Percentiles rank a stretch among this genome's conserved stretches.
phyloP scores from a whole-genome alignment of 768 basidiomycete species.

The Naganishia antarctica region DNA sequence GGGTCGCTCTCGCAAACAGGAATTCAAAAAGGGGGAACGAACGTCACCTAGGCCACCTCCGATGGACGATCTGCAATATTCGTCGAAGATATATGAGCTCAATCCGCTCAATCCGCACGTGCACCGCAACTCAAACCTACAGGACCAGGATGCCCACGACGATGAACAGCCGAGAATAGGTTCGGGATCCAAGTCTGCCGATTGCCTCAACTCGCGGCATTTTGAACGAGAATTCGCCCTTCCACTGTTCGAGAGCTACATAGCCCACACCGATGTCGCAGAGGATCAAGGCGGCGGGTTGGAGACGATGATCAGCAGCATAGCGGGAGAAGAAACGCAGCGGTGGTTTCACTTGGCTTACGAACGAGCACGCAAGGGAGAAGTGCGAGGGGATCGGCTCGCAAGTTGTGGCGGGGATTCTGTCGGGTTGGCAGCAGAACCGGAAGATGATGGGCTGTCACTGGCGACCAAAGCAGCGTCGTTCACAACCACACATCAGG shows the following conservation, averaged over 20 bases:
- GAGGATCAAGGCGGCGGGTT: neutral
- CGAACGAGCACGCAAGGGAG: neutral
- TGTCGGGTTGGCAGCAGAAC: neutral
- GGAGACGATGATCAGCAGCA: neutral
- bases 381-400: neutral
- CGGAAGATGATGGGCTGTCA: no score
- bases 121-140: neutral
- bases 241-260: constrained; percentile 26
- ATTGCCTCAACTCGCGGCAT: constrained; percentile 36
- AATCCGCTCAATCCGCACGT: constrained; percentile 20
- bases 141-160: neutral
- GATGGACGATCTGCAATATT: neutral
- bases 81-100: neutral
- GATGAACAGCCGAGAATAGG: neutral
- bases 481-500: neutral
- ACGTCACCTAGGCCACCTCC: neutral
- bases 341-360: constrained; percentile 6
- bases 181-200: constrained; percentile 32
- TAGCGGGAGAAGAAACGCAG: neutral
- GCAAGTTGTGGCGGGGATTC: no score
- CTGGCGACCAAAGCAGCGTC: neutral
- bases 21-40: neutral
- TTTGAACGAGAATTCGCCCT: constrained; percentile 34
- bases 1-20: constrained; percentile 4
- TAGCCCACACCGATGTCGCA: neutral